Base-by-base conservation (phyloP, 2,329 filamentous ascomycete genomes). In the Ophiostoma fasciatum region DNA sequence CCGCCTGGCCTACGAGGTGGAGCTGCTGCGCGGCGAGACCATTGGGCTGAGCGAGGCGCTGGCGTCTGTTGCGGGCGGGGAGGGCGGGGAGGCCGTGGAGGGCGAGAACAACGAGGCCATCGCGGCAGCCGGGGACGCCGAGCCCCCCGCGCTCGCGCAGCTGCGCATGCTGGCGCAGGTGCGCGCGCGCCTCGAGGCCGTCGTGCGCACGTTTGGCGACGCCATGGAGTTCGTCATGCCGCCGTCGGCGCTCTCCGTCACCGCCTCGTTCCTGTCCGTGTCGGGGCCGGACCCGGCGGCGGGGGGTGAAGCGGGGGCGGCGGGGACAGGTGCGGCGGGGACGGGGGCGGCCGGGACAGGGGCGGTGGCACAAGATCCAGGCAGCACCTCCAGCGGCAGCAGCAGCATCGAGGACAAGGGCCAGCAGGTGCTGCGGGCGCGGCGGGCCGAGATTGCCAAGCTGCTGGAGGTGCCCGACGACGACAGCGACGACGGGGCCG, bases 171-270 rank as follows among this genome's bases (percentile, higher is more conserved):
- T 98, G 26, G 82, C 80, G 4, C 69, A 80, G 28, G 84, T 96
- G 20, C 81, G 87, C 34, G 62, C 73, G 2, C 79, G 85, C n/a
- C 68, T 98, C 13, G 87, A 96, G 45, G 71, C 76, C 2, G 87
- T 96, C 18, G 85, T 96, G 50, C 81, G 82, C 54, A 80, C 78
- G 1, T 98, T 98, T 54, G 88, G 87, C 28, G 80, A 92, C 48
- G 88, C 90, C 22, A 94, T 96, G 82, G 80, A 92, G 48, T 96
- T 93, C 68, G 80, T 83, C 1, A 74, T 94, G 33, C 83, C 88
- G 1, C 87, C 88, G 0, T 92, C 82, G 0, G 85, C 94, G 51
- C 60, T 87, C 11, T 88, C 82, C 0, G 72, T 92, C 38, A 73
- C 78, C 31, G 88, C 83, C 1, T 85, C 82, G 0, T 85, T 94